phyloP scores from a whole-genome alignment of 2,329 filamentous ascomycete genomes.

The Monosporascus sp. region DNA sequence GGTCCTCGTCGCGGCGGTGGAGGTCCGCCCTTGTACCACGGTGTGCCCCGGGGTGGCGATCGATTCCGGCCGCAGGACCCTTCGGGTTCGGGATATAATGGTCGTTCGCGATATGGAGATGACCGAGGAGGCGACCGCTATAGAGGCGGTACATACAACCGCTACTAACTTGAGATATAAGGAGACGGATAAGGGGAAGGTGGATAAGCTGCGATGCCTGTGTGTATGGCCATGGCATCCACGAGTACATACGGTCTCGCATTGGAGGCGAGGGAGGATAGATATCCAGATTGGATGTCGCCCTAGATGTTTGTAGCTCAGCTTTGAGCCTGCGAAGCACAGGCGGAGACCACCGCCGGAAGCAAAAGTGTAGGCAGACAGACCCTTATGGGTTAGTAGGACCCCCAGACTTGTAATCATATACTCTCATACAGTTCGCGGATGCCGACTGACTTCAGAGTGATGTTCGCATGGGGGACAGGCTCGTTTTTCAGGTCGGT shows the following conservation, averaged over 20 bases:
- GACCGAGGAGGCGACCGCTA: conserved; percentile 13
- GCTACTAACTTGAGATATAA: neutral
- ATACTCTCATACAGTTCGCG: too few species aligned
- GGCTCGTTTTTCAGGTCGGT: too few species aligned
- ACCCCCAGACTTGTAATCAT: too few species aligned
- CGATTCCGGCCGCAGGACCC: conserved; percentile 23
- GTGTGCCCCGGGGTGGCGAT: conserved; percentile 28
- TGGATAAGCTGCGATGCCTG: neutral
- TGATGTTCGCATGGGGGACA: too few species aligned
- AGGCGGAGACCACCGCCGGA: too few species aligned
- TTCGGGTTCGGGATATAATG: conserved; percentile 13
- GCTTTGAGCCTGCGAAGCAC: too few species aligned
- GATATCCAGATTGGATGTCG: neutral
- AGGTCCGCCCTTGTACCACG: conserved; percentile 22
- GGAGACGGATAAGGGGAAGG: neutral
- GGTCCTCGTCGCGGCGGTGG: conserved; percentile 10
- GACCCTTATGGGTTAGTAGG: too few species aligned
- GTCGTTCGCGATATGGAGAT: conserved; percentile 17
- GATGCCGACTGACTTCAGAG: too few species aligned
- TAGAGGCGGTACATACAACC: conserved; percentile 7
- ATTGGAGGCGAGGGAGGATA: neutral
- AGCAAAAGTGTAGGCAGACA: too few species aligned
- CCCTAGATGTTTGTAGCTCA: too few species aligned
- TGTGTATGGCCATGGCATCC: neutral
- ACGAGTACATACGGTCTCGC: neutral